Evolutionary conservation across 2,329 filamentous ascomycete genomes (phyloP).

Genomic region (Geosmithia putterillii): DNA sequence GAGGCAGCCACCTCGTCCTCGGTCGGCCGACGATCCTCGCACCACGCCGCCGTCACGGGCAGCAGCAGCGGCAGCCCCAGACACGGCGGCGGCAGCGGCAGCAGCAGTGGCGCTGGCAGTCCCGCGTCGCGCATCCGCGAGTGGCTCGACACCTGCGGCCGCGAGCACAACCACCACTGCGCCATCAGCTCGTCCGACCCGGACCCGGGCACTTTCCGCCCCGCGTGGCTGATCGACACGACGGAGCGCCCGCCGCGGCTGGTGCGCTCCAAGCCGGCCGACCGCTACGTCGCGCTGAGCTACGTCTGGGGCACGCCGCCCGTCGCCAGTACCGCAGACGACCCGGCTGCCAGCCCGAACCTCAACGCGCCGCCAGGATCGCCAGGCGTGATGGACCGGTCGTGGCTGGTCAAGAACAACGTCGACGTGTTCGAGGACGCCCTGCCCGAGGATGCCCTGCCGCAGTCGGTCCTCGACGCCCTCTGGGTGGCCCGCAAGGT

Average conservation of each 20-base stretch:
- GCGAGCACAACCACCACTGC: slow-evolving; percentile 28
- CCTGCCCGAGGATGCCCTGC: slow-evolving; percentile 23
- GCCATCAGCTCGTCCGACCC: slow-evolving; percentile 4
- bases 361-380: not conserved
- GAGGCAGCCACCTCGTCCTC: slow-evolving; percentile 19
- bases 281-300: slow-evolving; percentile 31
- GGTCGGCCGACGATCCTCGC: slow-evolving; percentile 7
- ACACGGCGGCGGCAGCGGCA: not conserved
- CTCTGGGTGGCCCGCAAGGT: slow-evolving; percentile 31
- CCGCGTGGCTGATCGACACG: slow-evolving; percentile 27
- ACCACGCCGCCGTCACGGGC: slow-evolving; percentile 1
- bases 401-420: slow-evolving; percentile 18
- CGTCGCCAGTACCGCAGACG: slow-evolving; percentile 1
- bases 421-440: slow-evolving; percentile 20
- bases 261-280: slow-evolving; percentile 22
- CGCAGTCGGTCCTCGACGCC: slow-evolving; percentile 28
- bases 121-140: slow-evolving; percentile 25
- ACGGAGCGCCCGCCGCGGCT: slow-evolving; percentile 23
- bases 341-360: not conserved
- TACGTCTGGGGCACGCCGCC: slow-evolving; percentile 26
- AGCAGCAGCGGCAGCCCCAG: not conserved
- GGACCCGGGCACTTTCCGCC: slow-evolving; percentile 19
- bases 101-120: slow-evolving; percentile 9
- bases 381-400: not conserved
- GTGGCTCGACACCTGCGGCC: slow-evolving; percentile 30